phyloP scores from a whole-genome alignment of 495 filamentous ascomycete species.

The Amphirosellinia nigrospora region DNA sequence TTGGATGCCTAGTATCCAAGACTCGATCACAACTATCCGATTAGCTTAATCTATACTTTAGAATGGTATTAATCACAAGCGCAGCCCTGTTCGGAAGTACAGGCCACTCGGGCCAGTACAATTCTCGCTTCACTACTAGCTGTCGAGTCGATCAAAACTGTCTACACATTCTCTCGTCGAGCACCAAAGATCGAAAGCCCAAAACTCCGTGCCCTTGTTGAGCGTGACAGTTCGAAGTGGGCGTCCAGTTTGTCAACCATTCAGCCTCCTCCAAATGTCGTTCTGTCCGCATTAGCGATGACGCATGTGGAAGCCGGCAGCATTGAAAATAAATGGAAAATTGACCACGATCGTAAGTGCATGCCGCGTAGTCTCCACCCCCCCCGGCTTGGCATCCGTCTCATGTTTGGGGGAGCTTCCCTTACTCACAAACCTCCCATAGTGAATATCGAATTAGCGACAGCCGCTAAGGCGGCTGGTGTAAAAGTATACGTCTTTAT shows the following conservation, averaged over 20 bases:
- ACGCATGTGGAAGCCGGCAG: not conserved
- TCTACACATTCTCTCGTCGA: constrained; percentile 8
- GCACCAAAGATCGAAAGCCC: constrained; percentile 10
- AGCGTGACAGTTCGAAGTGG: not conserved
- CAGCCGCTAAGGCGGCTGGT: too few species aligned
- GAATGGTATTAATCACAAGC: not conserved
- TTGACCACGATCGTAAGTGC: not conserved
- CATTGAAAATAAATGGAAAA: not conserved
- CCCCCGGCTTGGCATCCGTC: not conserved
- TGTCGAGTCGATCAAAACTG: constrained; percentile 4
- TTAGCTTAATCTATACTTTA: not conserved
- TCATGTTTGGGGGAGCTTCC: not conserved
- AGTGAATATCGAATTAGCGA: too few species aligned
- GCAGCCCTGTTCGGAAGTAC: not conserved
- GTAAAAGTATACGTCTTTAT: too few species aligned
- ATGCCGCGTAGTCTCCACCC: not conserved
- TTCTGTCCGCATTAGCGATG: not conserved
- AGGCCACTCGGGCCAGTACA: constrained; percentile 4
- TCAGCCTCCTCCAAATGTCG: not conserved
- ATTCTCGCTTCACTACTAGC: not conserved
- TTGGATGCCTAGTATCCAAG: not conserved
- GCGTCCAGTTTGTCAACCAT: not conserved
- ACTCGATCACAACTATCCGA: not conserved
- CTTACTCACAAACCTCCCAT: constrained; percentile 41
- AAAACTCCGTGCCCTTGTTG: not conserved